A percentile compares a stretch with the other conserved stretches of the same genome.
phyloP scores from a whole-genome alignment of 768 basidiomycete species.

The Filobasidium wieringae region DNA sequence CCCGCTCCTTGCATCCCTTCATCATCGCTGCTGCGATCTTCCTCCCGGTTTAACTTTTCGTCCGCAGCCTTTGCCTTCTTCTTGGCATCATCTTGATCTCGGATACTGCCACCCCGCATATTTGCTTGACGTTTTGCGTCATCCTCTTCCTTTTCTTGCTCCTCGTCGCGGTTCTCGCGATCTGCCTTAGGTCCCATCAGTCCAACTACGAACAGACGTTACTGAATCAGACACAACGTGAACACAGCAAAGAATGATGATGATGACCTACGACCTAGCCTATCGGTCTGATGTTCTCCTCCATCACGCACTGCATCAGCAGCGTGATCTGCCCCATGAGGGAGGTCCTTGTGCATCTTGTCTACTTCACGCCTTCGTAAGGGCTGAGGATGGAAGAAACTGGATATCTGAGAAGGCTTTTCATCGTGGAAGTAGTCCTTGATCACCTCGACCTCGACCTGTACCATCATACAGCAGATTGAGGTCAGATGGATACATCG shows the following conservation, averaged over 20 bases:
- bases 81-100: neutral
- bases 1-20: neutral
- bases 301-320: slow-evolving; percentile 20
- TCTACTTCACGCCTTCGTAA: slow-evolving; percentile 25
- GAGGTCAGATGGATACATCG: neutral
- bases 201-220: slow-evolving; percentile 10
- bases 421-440: slow-evolving; percentile 40
- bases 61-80: neutral
- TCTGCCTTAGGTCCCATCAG: slow-evolving; percentile 17
- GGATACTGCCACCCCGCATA: neutral
- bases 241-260: too few species aligned
- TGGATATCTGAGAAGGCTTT: slow-evolving; percentile 16
- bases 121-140: slow-evolving; percentile 6
- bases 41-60: neutral
- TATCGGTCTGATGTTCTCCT: slow-evolving; percentile 23
- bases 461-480: neutral
- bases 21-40: neutral
- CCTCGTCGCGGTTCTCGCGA: slow-evolving; percentile 2
- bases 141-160: slow-evolving; percentile 10
- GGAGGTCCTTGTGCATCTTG: slow-evolving; percentile 20
- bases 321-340: slow-evolving; percentile 23
- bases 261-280: slow-evolving; percentile 11
- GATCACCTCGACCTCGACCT: slow-evolving; percentile 58
- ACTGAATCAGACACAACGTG: too few species aligned
- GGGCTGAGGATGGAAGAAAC: slow-evolving; percentile 28